These are phyloP conservation scores for Jaapia argillacea DNA, from an alignment of 768 basidiomycete species.

Conservation along the genomic window DNA sequence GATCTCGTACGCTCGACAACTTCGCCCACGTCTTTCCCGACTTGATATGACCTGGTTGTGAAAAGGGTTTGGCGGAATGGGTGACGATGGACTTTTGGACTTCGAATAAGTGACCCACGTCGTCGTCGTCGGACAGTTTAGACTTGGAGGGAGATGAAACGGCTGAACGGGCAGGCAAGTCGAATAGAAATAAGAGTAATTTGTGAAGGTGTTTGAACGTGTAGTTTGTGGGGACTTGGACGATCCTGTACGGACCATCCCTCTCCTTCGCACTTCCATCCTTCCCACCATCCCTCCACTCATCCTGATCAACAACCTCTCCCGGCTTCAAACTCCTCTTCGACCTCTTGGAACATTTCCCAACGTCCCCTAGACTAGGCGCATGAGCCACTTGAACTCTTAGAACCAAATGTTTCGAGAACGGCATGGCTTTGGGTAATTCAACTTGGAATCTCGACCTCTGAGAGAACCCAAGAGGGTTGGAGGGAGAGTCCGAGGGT, in stretches of 20 bases:
- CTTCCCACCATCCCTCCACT: neutral
- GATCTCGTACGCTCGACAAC: constrained; percentile 43
- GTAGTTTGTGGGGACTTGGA: constrained; percentile 63
- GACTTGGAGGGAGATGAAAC: constrained; percentile 15
- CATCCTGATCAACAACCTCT: constrained; percentile 20
- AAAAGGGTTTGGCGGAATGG: constrained; percentile 22
- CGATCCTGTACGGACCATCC: constrained; percentile 50
- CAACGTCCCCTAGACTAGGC: neutral
- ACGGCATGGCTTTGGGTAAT: neutral
- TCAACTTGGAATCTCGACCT: no score
- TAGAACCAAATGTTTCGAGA: neutral
- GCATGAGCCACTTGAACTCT: neutral
- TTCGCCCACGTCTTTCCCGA: constrained; percentile 35
- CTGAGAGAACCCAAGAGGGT: no score
- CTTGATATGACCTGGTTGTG: constrained; percentile 43
- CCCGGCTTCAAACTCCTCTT: constrained; percentile 41
- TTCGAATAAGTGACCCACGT: constrained; percentile 51
- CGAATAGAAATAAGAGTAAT: constrained; percentile 54
- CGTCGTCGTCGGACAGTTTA: constrained; percentile 2
- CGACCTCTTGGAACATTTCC: constrained; percentile 63
- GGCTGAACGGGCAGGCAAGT: no score
- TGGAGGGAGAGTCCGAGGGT: no score
- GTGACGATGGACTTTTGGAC: constrained; percentile 37
- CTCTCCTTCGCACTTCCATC: constrained; percentile 10
- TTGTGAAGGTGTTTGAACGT: constrained; percentile 56